Evolutionary conservation across 768 basidiomycete genomes (phyloP), one percentile per base, ranked within the genome.

Genomic region (Royoungia palumana): DNA sequence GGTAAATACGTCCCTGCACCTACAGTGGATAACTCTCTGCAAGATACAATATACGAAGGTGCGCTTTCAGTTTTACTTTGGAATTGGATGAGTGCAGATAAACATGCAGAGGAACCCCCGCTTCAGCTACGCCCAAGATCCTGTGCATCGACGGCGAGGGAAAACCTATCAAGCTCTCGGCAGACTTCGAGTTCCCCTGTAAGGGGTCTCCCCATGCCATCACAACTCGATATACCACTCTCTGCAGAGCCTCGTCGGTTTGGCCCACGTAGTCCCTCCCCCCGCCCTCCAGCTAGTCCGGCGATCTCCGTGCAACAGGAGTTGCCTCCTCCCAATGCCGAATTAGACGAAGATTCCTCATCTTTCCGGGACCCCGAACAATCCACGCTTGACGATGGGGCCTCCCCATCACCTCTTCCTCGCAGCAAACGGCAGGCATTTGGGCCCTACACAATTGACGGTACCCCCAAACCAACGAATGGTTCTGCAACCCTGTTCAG

Each of bases 1-100:
- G 76, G 73, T 16, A 76, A 77, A 41, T 62, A 65, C 41, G 61
- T 71, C 37, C 49, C 72, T 10, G 57, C 71, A 38, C 54, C 77
- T 45, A 59, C 70, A 6, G 59, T 77, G 55, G 79, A 81, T 14
- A 67, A 59, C 24, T 73, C 79, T 4, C 61, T 76, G 14, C 83
- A 85, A 55, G 79, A 79, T 24, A 87, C 82, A 2, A 89, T 91
- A 55, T 87, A 87, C 56, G 89, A 91, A 80, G 87, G 89, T 83
- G 58, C 22, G 74, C 28, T 44, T 47, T 54, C 20, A 9, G 25
- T 22, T 37, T 37, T 37, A 17, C 17, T 30, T 48, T 52, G 17
- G 37, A 34, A 47, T 40, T 56, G 38, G 49, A 28, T 19, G 38
- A 21, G 46, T 44, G 24, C 17, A 50, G 35, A 27, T 19, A 20